Conservation (phyloP, 1,284 basidiomycete genomes). For the Austroboletus novae-zelandiae region DNA sequence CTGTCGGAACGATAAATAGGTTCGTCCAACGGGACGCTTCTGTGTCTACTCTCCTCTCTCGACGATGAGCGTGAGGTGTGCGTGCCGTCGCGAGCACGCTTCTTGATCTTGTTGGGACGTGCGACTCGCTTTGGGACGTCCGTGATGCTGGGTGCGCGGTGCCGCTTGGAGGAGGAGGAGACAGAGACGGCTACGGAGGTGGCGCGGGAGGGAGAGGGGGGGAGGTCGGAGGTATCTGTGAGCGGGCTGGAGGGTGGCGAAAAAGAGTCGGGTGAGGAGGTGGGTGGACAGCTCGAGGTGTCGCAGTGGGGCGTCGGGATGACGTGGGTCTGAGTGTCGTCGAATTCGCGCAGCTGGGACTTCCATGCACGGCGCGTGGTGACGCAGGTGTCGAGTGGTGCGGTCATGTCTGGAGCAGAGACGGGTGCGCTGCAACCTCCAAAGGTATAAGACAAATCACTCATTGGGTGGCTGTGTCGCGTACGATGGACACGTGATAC, state of each 20-base stretch:
- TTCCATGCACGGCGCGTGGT: slow-evolving; percentile 30
- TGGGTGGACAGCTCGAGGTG: slow-evolving; percentile 5
- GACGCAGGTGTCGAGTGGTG: slow-evolving; percentile 19
- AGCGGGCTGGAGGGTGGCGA: slow-evolving; percentile 24
- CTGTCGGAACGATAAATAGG: slow-evolving; percentile 31
- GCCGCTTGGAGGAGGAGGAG: slow-evolving; percentile 30
- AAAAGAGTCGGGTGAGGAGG: slow-evolving; percentile 18
- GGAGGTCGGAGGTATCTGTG: slow-evolving; percentile 25
- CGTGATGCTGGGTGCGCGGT: slow-evolving; percentile 15
- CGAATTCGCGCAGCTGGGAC: slow-evolving; percentile 14
- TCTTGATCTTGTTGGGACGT: slow-evolving; percentile 25
- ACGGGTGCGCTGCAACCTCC: background rate
- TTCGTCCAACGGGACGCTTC: slow-evolving; percentile 28
- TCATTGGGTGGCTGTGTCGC: slow-evolving; percentile 19
- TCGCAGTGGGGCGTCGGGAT: background rate
- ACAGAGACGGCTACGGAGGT: slow-evolving; percentile 20
- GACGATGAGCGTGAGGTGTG: slow-evolving; percentile 23
- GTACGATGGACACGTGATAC: background rate
- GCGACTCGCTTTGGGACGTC: background rate
- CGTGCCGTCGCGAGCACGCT: slow-evolving; percentile 19
- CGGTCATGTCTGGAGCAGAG: slow-evolving; percentile 1
- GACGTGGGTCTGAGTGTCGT: background rate
- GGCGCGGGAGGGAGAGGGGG: slow-evolving; percentile 17
- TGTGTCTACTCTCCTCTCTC: slow-evolving; percentile 20
- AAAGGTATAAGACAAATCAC: background rate